Evolutionary conservation across 1,284 basidiomycete genomes (phyloP).

Genomic region (Leccinum olivaceoglutinosum): DNA sequence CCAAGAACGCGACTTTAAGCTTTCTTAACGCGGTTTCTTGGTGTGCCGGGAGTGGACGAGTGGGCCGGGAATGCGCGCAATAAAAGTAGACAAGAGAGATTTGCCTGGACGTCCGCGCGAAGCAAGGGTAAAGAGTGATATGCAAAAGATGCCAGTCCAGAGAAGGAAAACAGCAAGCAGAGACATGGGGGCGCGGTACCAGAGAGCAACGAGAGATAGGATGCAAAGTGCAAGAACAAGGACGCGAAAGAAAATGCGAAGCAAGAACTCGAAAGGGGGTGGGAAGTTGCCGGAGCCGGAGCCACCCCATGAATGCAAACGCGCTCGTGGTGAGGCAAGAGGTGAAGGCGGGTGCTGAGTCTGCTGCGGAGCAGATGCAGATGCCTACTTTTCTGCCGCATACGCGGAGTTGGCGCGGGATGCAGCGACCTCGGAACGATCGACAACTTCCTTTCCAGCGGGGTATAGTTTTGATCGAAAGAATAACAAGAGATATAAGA

Average conservation of each 20-base stretch:
- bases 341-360: conserved; percentile 38
- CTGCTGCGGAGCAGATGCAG: conserved; percentile 33
- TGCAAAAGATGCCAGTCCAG: conserved; percentile 57
- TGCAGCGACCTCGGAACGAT: conserved; percentile 19
- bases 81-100: conserved; percentile 52
- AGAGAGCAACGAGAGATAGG: conserved; percentile 53
- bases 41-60: conserved; percentile 24
- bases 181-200: conserved; percentile 46
- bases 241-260: conserved; percentile 52
- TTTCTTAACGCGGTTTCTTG: conserved; percentile 6
- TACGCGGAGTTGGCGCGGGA: conserved; percentile 38
- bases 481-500: conserved; percentile 34
- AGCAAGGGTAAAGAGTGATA: conserved; percentile 44
- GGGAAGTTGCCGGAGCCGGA: conserved; percentile 37
- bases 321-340: conserved; percentile 41
- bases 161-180: conserved; percentile 62
- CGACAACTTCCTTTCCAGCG: conserved; percentile 16
- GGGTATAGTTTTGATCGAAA: conserved; percentile 20
- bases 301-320: conserved; percentile 49
- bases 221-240: conserved; percentile 54
- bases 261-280: conserved; percentile 33
- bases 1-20: too few relatives aligned
- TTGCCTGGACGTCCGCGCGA: conserved; percentile 51
- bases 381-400: conserved; percentile 44
- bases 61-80: conserved; percentile 40